Evolutionary conservation across 2,329 filamentous ascomycete species (phyloP), one percentile per base, ranked within the genome.

Genomic region (Calonectria henricotiae): DNA sequence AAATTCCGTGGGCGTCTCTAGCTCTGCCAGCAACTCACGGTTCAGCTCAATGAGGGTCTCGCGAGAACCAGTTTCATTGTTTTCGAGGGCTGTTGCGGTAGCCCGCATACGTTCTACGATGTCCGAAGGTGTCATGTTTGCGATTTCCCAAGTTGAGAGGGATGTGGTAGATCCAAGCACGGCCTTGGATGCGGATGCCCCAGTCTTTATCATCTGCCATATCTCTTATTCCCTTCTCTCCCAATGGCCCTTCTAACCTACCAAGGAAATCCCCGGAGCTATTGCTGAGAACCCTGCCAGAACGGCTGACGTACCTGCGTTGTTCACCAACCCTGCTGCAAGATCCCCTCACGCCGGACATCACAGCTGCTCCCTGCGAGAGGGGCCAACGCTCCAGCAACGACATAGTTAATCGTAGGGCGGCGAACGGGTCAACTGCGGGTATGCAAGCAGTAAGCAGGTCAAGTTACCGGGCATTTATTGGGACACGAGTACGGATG

Each of bases 31-130:
- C 2, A 58, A 6, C 51, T 58, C 51, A 3, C 51, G 12, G 35
- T 39, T 58, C 12, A 58, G 35, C 4, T 58, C 51, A 9, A 58
- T 37, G 13, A 58, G 35, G 15, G 51, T 58, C 9, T 58, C 51
- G 20, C 51, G 51, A 39, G 51, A 25, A 8, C 51, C 51, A 9
- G 25, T 39, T 39, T 58, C 51, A 15, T 25, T 17, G 35, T 39
- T 58, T 20, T 58, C 51, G 12, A 39, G 35, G 20, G 51, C 51
- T 5, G 35, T 58, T 23, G 51, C 37, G 23, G 51, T 37, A 17
- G 51, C 35, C 32, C 23, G 20, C 51, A 58, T 58, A 39, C 51
- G 51, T 7, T 58, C 51, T 37, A 58, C n/a, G 39, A 58, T 39
- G 5, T 58, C 32, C 23, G 51, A 58, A 9, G 51, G 51, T 13